phyloP scores from a whole-genome alignment of 192 early-diverging fungal species.

The Coemansia pectinata region DNA sequence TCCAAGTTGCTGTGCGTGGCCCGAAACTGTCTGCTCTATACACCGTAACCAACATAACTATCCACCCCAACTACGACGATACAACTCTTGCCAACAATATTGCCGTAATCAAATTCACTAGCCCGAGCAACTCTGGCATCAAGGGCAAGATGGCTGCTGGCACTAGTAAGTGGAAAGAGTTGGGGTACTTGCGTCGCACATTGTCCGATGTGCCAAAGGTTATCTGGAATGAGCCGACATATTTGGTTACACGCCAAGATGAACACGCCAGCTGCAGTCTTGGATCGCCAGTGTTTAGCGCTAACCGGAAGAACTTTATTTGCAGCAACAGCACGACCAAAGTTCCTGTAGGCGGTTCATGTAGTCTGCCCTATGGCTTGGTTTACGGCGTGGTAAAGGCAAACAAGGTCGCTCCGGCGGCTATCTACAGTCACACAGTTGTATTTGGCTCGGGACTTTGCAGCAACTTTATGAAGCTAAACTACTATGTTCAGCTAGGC shows the following conservation, averaged over 20 bases:
- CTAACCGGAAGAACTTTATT: constrained; percentile 27
- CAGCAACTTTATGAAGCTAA: constrained; percentile 18
- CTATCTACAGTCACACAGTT: constrained; percentile 43
- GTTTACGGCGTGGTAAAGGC: constrained; percentile 23
- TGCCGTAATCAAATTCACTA: constrained; percentile 26
- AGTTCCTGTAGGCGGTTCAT: constrained; percentile 13
- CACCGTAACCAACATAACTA: constrained; percentile 5
- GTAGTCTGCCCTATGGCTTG: constrained; percentile 31
- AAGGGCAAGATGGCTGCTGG: not conserved
- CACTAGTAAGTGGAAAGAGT: constrained; percentile 15
- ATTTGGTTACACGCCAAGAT: constrained; percentile 3
- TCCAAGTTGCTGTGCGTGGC: constrained; percentile 26
- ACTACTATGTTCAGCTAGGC: constrained; percentile 30
- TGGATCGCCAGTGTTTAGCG: constrained; percentile 32
- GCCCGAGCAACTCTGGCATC: not conserved
- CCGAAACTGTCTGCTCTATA: constrained; percentile 2
- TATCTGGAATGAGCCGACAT: constrained; percentile 16
- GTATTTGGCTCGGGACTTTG: constrained; percentile 40
- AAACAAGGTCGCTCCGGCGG: constrained; percentile 17
- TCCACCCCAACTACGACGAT: constrained; percentile 26
- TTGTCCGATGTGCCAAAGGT: constrained; percentile 4
- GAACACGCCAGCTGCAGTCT: constrained; percentile 10
- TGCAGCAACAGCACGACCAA: constrained; percentile 18
- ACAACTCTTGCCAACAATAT: constrained; percentile 42
- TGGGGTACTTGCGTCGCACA: constrained; percentile 20